phyloP scores from a whole-genome alignment of 139 green algal genomes.

The Chlamydomonas incerta region DNA sequence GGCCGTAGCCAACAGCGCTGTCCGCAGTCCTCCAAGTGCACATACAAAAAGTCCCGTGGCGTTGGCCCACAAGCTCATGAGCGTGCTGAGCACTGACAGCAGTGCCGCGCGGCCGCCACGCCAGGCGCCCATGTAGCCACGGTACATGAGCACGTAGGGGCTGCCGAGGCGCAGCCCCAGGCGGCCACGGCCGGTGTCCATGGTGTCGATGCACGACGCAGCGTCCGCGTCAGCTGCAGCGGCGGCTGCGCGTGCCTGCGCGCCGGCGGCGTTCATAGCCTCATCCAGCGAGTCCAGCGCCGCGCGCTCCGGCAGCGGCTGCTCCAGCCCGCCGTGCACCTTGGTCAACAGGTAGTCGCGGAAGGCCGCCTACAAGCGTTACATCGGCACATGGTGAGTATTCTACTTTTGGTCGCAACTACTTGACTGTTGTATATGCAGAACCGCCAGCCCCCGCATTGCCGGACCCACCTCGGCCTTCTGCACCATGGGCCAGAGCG shows the following conservation, averaged over 20 bases:
- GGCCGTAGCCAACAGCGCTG: neutral
- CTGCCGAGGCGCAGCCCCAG: neutral
- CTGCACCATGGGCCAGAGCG: conserved; percentile 75
- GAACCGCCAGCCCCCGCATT: too few relatives aligned
- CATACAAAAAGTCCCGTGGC: neutral
- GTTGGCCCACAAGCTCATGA: conserved; percentile 23
- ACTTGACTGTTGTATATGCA: too few relatives aligned
- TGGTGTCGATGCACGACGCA: neutral
- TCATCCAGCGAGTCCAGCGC: conserved; percentile 17
- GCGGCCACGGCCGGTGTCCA: neutral
- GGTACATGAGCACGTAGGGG: conserved; percentile 13
- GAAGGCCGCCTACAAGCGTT: conserved; percentile 3
- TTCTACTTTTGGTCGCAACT: too few relatives aligned
- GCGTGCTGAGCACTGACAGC: neutral
- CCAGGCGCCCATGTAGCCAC: conserved; percentile 9
- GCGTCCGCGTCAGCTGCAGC: conserved; percentile 26
- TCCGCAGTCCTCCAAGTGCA: neutral
- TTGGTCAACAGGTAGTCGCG: conserved; percentile 19
- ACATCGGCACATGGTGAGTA: neutral
- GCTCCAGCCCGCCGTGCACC: conserved; percentile 36
- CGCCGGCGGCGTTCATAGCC: neutral
- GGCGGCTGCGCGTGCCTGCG: neutral
- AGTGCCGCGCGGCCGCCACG: neutral
- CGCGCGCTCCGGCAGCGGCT: conserved; percentile 16
- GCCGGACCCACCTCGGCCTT: conserved; percentile 53